Evolutionary conservation across 140 eudicot genomes (phyloP).

Genomic region (Erigeron philadelphicus): DNA sequence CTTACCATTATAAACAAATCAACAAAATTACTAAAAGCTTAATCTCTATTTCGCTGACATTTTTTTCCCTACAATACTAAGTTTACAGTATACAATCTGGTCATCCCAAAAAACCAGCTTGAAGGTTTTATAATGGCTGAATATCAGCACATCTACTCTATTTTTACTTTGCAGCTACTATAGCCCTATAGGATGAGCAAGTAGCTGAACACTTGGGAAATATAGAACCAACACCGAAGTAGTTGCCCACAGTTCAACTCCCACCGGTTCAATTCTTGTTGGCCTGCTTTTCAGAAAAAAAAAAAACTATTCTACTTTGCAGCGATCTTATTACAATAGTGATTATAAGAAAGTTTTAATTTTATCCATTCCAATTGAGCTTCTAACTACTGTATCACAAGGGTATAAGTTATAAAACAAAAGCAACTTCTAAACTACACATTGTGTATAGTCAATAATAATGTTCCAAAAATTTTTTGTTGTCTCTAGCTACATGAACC

Average conservation of each 20-base stretch:
- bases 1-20: constrained; percentile 17
- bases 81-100: background rate
- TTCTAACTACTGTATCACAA: constrained; percentile 2
- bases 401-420: constrained; percentile 10
- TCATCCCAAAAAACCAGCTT: background rate
- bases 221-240: no score
- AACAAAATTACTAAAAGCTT: constrained; percentile 16
- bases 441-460: constrained; percentile 14
- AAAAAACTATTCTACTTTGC: constrained; percentile 8
- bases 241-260: no score
- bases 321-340: background rate
- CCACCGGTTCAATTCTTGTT: no score
- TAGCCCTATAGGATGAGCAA: no score
- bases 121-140: background rate
- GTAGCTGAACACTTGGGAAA: no score
- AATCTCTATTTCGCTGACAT: background rate
- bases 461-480: constrained; percentile 4
- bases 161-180: no score
- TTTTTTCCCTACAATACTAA: background rate
- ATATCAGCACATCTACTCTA: background rate
- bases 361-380: background rate
- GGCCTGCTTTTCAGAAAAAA: no score
- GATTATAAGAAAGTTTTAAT: background rate
- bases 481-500: constrained; percentile 13
- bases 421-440: constrained; percentile 2